Conservation (phyloP, 768 basidiomycete species). For the Boletus reticuloceps region DNA sequence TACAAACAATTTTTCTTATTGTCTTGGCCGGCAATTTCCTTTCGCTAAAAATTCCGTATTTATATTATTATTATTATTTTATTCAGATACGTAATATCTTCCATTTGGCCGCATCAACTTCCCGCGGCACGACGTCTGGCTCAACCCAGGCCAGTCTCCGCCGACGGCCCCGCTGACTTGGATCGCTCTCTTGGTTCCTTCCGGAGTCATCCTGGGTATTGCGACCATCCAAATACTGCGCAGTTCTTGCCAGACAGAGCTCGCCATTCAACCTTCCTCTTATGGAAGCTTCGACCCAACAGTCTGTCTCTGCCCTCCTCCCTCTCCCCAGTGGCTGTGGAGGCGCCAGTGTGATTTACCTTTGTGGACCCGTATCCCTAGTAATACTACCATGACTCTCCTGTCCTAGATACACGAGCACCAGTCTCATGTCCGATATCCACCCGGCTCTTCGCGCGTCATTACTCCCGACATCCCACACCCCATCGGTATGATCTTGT, state of each 20-base stretch:
- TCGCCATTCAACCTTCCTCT: conserved; percentile 28
- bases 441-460: conserved; percentile 9
- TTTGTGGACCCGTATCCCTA: no score
- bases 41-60: conserved; percentile 32
- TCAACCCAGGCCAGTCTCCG: conserved; percentile 25
- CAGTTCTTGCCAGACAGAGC: conserved; percentile 1
- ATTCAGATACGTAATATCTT: conserved; percentile 32
- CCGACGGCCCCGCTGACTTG: conserved; percentile 29
- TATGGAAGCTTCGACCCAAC: conserved; percentile 23
- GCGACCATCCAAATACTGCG: conserved; percentile 5
- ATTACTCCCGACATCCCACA: background rate
- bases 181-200: conserved; percentile 16
- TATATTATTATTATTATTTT: no score
- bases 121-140: conserved; percentile 33
- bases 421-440: conserved; percentile 4
- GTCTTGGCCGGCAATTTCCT: no score
- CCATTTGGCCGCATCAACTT: conserved; percentile 24
- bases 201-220: conserved; percentile 5
- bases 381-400: no score
- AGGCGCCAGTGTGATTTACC: conserved; percentile 25
- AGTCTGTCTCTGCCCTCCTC: conserved; percentile 12
- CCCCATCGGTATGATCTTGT: background rate
- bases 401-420: no score
- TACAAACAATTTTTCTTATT: conserved; percentile 45
- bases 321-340: no score